Evolutionary conservation across 768 basidiomycete species (phyloP).

Genomic region (Lyophyllum semitale): DNA sequence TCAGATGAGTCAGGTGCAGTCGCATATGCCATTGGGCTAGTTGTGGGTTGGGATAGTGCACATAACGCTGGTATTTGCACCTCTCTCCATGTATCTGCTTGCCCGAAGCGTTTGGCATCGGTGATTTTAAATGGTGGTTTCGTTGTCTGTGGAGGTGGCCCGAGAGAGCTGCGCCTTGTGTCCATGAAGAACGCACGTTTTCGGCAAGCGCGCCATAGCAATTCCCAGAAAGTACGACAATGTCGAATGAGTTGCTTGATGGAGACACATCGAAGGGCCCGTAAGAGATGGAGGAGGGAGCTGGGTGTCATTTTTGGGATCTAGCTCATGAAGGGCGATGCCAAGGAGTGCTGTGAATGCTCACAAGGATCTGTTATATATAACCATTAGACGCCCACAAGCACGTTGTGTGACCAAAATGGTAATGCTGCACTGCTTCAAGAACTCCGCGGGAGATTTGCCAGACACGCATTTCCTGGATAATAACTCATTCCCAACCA

Average conservation of each 20-base stretch:
- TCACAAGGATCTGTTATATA: neutral
- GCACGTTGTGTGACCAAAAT: neutral
- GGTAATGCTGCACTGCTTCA: neutral
- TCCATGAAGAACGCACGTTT: neutral
- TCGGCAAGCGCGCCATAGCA: neutral
- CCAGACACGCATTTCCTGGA: too few relatives aligned
- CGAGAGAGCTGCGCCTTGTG: neutral
- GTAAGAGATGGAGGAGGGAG: neutral
- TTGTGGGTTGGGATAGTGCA: neutral
- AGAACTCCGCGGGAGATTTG: too few relatives aligned
- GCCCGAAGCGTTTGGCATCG: neutral
- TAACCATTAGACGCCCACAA: neutral
- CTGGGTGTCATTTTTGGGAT: neutral
- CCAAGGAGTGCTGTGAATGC: neutral
- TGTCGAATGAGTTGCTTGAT: neutral
- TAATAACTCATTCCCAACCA: too few relatives aligned
- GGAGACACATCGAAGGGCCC: neutral
- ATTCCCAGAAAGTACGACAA: neutral
- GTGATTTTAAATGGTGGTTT: neutral
- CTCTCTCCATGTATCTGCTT: neutral
- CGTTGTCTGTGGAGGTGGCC: neutral
- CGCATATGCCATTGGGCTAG: neutral
- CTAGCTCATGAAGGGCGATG: neutral
- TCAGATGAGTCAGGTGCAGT: neutral
- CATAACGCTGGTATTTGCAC: neutral